Base-by-base conservation (phyloP, 1,284 basidiomycete species). In the Irpex sp. region DNA sequence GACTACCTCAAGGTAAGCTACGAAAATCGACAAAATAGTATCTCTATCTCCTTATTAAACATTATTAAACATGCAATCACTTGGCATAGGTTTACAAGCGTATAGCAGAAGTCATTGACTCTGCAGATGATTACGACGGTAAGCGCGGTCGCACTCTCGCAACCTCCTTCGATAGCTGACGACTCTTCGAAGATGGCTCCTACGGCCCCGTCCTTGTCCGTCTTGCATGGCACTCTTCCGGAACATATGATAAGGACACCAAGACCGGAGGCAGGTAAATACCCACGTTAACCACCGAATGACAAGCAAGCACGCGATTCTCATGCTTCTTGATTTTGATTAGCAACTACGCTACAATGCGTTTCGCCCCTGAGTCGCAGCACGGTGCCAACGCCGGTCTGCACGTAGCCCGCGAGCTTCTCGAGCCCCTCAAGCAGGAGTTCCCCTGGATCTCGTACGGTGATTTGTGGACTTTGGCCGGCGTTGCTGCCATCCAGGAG, bases 341-440 rank as follows among this genome's bases (percentile, higher is more conserved):
- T 61, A 93, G 91, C 81, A 96, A 97, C 83, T 94, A 93, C 69
- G 95, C 95, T 11, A 96, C 95, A 36, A 97, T 97, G 95, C 91
- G 94, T 65, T 97, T 96, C 78, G 85, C 88, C 69, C 88, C 92
- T 43, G 95, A 97, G 75, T 76, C 94, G 9, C 76, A 84, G 46
- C 95, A 98, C 75, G 89, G 84, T 54, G 96, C 95, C 61, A 98
- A 98, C 79, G 87, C 87, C 61, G 95, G 96, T 65, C 82, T 98
- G 63, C 75, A 90, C 66, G 75, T 94, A 63, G 96, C 95, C 19
- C 92, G 97, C 62, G 83, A 79, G 11, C 79, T 95, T 68, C 88
- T 98, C 85, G 92, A 98, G 75, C 86, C 90, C 65, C 78, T 98
- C 75, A 96, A 99, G 81, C 75, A 88, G 65, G 84, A 95, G 68